These are phyloP conservation scores for Sanguinoderma infundibulare DNA, from an alignment of 1,284 basidiomycete species.

Conservation along the genomic window DNA sequence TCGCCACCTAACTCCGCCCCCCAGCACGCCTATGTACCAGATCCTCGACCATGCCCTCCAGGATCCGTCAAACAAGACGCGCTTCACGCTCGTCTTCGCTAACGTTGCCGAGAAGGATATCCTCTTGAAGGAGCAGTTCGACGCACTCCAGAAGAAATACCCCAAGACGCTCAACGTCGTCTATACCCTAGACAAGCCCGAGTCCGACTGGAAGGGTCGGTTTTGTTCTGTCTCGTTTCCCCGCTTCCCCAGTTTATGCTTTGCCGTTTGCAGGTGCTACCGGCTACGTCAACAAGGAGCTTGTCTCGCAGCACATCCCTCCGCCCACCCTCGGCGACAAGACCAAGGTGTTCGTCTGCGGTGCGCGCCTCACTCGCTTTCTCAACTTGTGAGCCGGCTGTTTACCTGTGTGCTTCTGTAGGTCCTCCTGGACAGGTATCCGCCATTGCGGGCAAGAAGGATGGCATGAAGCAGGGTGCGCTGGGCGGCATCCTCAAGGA, in stretches of 20 bases:
- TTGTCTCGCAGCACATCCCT: constrained; percentile 77
- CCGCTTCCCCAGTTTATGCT: too few relatives aligned
- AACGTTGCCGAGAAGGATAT: constrained; percentile 94
- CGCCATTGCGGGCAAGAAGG: constrained; percentile 80
- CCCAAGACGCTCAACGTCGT: constrained; percentile 80
- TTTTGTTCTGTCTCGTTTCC: constrained; percentile 11
- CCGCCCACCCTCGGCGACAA: constrained; percentile 75
- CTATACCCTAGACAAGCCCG: constrained; percentile 86
- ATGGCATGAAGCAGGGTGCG: constrained; percentile 82
- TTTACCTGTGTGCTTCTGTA: constrained; percentile 30
- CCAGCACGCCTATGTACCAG: constrained; percentile 78
- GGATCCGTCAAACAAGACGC: constrained; percentile 86
- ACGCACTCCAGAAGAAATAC: constrained; percentile 72
- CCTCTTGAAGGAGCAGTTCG: constrained; percentile 84
- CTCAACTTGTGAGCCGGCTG: background rate
- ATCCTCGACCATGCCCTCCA: constrained; percentile 76
- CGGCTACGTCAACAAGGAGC: constrained; percentile 75
- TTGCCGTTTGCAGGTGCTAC: constrained; percentile 47
- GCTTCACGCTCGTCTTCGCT: constrained; percentile 91
- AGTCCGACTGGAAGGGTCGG: constrained; percentile 72
- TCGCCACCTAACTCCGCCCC: background rate
- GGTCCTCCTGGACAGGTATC: constrained; percentile 88
- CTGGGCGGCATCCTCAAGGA: constrained; percentile 86
- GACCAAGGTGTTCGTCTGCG: constrained; percentile 90
- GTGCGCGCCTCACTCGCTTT: constrained; percentile 40